A percentile compares a stretch with the other conserved stretches of the same genome.
Conservation (phyloP, 2,329 filamentous ascomycete species). For the Claviceps citrina region DNA sequence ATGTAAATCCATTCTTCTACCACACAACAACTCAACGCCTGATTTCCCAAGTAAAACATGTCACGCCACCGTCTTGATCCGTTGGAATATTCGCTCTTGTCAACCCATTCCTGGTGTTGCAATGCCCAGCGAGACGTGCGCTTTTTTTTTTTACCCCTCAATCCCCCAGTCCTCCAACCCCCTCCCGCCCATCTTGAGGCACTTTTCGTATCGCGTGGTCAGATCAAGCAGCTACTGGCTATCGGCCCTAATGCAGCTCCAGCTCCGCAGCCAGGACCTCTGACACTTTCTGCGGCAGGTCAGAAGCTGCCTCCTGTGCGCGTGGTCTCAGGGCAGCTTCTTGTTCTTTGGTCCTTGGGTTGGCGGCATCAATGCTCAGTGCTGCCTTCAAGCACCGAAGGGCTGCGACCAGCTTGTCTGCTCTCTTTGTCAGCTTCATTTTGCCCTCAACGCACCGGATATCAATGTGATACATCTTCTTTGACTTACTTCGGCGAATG, state of each 20-base stretch:
- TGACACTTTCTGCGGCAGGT: slow-evolving; percentile 45
- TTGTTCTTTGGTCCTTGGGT: slow-evolving; percentile 64
- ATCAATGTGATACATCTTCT: neutral
- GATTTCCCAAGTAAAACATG: no score
- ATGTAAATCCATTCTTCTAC: no score
- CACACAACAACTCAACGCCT: no score
- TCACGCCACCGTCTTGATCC: no score
- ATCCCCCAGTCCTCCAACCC: no score
- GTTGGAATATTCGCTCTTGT: no score
- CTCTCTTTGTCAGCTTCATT: slow-evolving; percentile 2
- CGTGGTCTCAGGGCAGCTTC: slow-evolving; percentile 51
- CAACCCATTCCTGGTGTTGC: no score
- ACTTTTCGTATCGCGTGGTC: neutral
- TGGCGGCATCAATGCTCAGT: slow-evolving; percentile 48
- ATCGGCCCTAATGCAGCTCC: no score
- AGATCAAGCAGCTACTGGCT: no score
- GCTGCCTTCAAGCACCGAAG: slow-evolving; percentile 71
- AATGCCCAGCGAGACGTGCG: no score
- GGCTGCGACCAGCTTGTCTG: slow-evolving; percentile 77
- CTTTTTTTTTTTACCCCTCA: no score
- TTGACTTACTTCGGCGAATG: slow-evolving; percentile 57
- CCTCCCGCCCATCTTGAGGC: no score
- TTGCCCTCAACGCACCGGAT: neutral
- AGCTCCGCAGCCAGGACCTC: slow-evolving; percentile 58
- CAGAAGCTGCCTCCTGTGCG: slow-evolving; percentile 39